Percentiles rank a stretch among this genome's conserved stretches.
Evolutionary conservation across 2,329 filamentous ascomycete species (phyloP).

Genomic region (Colletotrichum sp.): DNA sequence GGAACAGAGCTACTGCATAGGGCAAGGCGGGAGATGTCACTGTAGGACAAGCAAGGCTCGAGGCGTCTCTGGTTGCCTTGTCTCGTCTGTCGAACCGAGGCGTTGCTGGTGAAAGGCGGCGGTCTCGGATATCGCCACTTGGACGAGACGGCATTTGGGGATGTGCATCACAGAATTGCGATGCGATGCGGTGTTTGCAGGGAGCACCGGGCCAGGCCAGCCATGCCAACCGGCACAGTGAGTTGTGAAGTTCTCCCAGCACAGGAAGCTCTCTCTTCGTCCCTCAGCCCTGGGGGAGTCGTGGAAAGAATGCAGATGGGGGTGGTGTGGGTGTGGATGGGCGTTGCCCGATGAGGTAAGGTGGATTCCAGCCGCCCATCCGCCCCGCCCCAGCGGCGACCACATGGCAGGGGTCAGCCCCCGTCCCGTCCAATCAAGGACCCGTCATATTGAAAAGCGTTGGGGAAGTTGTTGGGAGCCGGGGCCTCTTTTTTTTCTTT

Average conservation of each 20-base stretch:
- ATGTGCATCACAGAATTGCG: not conserved
- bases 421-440: slow-evolving; percentile 9
- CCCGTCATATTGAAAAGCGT: slow-evolving; percentile 16
- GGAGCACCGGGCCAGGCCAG: not conserved
- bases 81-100: not conserved
- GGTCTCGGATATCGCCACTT: not conserved
- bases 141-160: not conserved
- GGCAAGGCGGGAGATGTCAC: not conserved
- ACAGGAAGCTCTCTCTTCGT: not conserved
- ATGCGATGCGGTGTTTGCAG: not conserved
- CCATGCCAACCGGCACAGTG: not conserved
- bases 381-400: slow-evolving; percentile 11
- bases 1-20: slow-evolving; percentile 10
- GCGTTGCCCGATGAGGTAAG: not conserved
- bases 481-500: slow-evolving; percentile 2
- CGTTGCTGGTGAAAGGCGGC: not conserved
- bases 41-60: not conserved
- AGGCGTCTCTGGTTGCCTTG: not conserved
- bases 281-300: not conserved
- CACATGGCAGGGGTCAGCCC: slow-evolving; percentile 10
- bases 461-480: slow-evolving; percentile 21
- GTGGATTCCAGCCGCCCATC: slow-evolving; percentile 10
- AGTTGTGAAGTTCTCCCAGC: not conserved
- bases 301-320: not conserved
- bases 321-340: not conserved